A percentile compares a stretch with the other conserved stretches of the same genome.
phyloP scores from a whole-genome alignment of 2,329 filamentous ascomycete species.

The Claviceps quebecensis region DNA sequence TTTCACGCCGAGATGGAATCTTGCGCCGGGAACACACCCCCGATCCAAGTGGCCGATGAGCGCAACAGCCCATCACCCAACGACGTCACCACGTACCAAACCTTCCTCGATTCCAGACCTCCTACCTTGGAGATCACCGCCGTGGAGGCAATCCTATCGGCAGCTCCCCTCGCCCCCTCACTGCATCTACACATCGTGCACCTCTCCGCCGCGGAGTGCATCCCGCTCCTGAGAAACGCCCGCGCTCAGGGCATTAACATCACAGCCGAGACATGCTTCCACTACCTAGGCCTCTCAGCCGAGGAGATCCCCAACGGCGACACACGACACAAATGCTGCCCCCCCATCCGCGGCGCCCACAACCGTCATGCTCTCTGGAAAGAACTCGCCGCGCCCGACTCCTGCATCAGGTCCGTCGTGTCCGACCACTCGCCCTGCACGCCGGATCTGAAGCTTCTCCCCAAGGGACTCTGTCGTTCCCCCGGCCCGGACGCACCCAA shows the following conservation, averaged over 20 bases:
- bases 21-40: slow-evolving; percentile 38
- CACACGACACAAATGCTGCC: slow-evolving; percentile 89
- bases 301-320: slow-evolving; percentile 75
- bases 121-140: slow-evolving; percentile 85
- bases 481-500: neutral
- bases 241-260: slow-evolving; percentile 64
- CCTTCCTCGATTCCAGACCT: slow-evolving; percentile 83
- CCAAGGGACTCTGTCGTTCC: slow-evolving; percentile 39
- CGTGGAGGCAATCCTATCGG: slow-evolving; percentile 69
- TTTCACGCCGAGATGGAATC: slow-evolving; percentile 98
- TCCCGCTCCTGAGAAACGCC: slow-evolving; percentile 65
- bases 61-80: slow-evolving; percentile 20
- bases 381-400: slow-evolving; percentile 56
- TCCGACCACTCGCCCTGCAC: slow-evolving; percentile 96
- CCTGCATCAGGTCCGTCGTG: slow-evolving; percentile 82
- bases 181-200: slow-evolving; percentile 90
- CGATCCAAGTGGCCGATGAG: too few species aligned
- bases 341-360: slow-evolving; percentile 65
- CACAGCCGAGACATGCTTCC: slow-evolving; percentile 90
- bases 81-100: slow-evolving; percentile 67
- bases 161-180: slow-evolving; percentile 65
- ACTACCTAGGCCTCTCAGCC: slow-evolving; percentile 75
- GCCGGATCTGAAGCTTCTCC: slow-evolving; percentile 80
- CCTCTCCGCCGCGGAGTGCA: slow-evolving; percentile 75
- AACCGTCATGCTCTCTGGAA: slow-evolving; percentile 84